phyloP scores from a whole-genome alignment of 345 rosid genomes.

The Salix dunnii region DNA sequence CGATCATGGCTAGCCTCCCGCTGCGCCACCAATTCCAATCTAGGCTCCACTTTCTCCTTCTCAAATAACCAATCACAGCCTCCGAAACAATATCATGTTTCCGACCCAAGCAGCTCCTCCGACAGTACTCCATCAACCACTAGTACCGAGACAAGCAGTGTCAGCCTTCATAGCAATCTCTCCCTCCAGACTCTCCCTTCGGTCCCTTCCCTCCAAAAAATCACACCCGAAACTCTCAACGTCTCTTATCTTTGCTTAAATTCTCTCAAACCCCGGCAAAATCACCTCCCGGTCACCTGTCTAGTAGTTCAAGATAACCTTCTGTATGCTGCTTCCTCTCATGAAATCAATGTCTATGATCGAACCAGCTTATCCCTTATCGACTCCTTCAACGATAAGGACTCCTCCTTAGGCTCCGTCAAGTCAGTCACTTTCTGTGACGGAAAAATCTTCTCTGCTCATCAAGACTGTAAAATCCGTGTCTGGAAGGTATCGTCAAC shows the following conservation, averaged over 20 bases:
- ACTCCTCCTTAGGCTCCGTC: constrained; percentile 61
- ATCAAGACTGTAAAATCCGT: constrained; percentile 83
- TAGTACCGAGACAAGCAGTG: constrained; percentile 19
- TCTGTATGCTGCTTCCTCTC: constrained; percentile 60
- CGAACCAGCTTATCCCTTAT: constrained; percentile 35
- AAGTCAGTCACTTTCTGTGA: constrained; percentile 56
- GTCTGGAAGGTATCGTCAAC: constrained; percentile 58
- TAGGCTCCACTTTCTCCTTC: constrained; percentile 10
- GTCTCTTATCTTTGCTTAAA: constrained; percentile 34
- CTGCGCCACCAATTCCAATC: constrained; percentile 12
- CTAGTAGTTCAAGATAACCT: constrained; percentile 51
- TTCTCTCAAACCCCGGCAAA: constrained; percentile 38
- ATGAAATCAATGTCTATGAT: constrained; percentile 69
- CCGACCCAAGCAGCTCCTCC: constrained; percentile 23
- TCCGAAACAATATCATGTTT: constrained; percentile 18
- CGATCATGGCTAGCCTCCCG: constrained; percentile 39
- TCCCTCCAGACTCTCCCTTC: constrained; percentile 83
- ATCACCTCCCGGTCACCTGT: constrained; percentile 53
- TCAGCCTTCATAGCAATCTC: constrained; percentile 60
- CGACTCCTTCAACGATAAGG: constrained; percentile 43
- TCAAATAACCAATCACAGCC: constrained; percentile 7
- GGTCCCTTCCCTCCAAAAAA: constrained; percentile 66
- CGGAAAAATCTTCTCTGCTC: constrained; percentile 68
- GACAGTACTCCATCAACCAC: constrained; percentile 4
- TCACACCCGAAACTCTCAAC: constrained; percentile 36